Conservation (phyloP, 2,329 filamentous ascomycete species). For the Penicillium sp. region DNA sequence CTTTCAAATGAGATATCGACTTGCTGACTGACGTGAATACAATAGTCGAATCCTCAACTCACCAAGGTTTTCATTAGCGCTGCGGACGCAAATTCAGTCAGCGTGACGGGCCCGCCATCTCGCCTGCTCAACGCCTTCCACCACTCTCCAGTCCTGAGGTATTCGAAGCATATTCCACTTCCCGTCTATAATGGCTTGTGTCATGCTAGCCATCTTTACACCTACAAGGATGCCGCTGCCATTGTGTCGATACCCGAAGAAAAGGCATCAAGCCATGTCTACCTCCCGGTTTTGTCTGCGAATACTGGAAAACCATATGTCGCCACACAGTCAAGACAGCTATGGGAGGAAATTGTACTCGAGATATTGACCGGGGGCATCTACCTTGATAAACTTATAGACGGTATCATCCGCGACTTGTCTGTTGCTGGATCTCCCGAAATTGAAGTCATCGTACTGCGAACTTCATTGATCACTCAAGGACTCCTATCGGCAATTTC, state of each 20-base stretch:
- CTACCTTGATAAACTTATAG: neutral
- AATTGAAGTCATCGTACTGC: neutral
- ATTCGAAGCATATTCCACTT: slow-evolving; percentile 2
- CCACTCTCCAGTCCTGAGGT: slow-evolving; percentile 3
- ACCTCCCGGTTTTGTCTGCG: neutral
- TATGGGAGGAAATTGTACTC: neutral
- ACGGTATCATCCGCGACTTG: neutral
- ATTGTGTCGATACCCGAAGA: neutral
- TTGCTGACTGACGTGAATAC: neutral
- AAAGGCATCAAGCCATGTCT: neutral
- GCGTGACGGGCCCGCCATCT: slow-evolving; percentile 9
- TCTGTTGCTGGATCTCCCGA: neutral
- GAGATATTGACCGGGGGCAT: slow-evolving; percentile 1
- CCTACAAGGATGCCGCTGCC: neutral
- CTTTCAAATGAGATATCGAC: neutral
- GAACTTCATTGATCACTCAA: neutral
- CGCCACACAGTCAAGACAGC: neutral
- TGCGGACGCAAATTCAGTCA: slow-evolving; percentile 26
- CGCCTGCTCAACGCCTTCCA: slow-evolving; percentile 7
- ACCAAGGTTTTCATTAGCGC: slow-evolving; percentile 48
- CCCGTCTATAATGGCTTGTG: slow-evolving; percentile 9
- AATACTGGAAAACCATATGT: neutral
- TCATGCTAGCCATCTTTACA: slow-evolving; percentile 5
- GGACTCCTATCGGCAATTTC: neutral
- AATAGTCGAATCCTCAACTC: slow-evolving; percentile 35